phyloP scores from a whole-genome alignment of 306 rosid species.

The Crataegus laevigata region DNA sequence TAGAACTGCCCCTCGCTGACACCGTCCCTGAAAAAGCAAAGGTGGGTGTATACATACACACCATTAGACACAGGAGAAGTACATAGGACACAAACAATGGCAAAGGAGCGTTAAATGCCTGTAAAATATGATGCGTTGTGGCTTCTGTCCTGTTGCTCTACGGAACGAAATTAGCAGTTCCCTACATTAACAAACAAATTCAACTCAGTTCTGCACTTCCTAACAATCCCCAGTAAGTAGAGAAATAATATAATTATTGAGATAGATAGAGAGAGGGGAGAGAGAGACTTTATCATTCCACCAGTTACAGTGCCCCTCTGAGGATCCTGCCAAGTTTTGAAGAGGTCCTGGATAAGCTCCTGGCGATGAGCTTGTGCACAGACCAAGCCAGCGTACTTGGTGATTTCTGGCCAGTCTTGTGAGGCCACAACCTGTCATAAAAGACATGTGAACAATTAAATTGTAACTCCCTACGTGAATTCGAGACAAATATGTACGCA shows the following conservation, averaged over 20 bases:
- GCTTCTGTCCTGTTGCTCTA: constrained; percentile 95
- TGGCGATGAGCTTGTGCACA: constrained; percentile 98
- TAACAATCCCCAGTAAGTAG: background rate
- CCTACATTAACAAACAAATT: constrained; percentile 25
- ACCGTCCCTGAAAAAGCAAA: constrained; percentile 65
- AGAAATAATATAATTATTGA: background rate
- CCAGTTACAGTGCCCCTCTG: constrained; percentile 73
- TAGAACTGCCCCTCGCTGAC: constrained; percentile 96
- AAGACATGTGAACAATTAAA: background rate
- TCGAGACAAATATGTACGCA: background rate
- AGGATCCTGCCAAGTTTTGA: constrained; percentile 93
- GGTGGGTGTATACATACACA: background rate
- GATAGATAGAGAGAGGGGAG: background rate
- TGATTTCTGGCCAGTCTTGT: constrained; percentile 98
- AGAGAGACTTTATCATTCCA: constrained; percentile 81
- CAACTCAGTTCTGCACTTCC: background rate
- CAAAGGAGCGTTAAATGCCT: constrained; percentile 26
- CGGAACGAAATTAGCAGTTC: constrained; percentile 93
- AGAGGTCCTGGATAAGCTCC: constrained; percentile 91
- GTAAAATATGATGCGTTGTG: constrained; percentile 90
- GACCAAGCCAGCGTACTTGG: constrained; percentile 92
- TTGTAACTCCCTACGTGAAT: background rate
- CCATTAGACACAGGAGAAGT: background rate
- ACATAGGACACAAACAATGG: background rate
- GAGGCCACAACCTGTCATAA: constrained; percentile 86